A percentile compares a stretch with the other conserved stretches of the same genome.
phyloP scores from a whole-genome alignment of 225 moss, liverwort and hornwort genomes.

The Pleurozium schreberi region DNA sequence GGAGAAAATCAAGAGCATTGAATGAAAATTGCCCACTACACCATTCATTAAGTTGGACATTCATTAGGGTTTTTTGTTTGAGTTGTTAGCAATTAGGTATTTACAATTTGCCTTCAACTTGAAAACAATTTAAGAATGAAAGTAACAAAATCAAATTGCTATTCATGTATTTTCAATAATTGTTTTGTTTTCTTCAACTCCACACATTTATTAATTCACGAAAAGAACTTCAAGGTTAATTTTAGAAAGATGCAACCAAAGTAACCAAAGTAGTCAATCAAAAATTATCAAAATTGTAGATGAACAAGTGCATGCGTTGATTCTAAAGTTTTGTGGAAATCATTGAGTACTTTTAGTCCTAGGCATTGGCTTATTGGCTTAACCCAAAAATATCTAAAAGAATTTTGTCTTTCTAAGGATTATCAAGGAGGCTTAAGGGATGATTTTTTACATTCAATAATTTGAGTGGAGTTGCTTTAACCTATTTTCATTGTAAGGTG shows the following conservation, averaged over 20 bases:
- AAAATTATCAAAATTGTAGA: neutral
- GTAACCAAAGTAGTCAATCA: neutral
- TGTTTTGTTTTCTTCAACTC: neutral
- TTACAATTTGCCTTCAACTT: fast-evolving
- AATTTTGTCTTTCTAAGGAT: too few species aligned
- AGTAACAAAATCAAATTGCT: neutral
- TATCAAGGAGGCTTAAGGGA: too few species aligned
- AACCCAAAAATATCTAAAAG: neutral
- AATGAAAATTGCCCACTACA: neutral
- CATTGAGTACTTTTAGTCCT: neutral
- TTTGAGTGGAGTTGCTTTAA: too few species aligned
- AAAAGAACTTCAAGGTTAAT: neutral
- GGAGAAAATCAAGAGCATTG: too few species aligned
- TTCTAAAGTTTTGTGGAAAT: neutral
- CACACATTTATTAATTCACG: neutral
- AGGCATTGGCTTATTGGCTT: neutral
- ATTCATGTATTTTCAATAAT: fast-evolving
- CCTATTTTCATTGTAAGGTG: too few species aligned
- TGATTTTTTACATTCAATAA: too few species aligned
- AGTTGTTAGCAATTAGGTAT: too few species aligned
- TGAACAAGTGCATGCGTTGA: neutral
- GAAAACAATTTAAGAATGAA: neutral
- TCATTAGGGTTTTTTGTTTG: too few species aligned
- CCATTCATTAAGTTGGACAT: too few species aligned
- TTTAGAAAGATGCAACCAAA: neutral